Evolutionary conservation across 2,329 filamentous ascomycete genomes (phyloP), one percentile per base, ranked within the genome.

Genomic region (Cercospora sp.): DNA sequence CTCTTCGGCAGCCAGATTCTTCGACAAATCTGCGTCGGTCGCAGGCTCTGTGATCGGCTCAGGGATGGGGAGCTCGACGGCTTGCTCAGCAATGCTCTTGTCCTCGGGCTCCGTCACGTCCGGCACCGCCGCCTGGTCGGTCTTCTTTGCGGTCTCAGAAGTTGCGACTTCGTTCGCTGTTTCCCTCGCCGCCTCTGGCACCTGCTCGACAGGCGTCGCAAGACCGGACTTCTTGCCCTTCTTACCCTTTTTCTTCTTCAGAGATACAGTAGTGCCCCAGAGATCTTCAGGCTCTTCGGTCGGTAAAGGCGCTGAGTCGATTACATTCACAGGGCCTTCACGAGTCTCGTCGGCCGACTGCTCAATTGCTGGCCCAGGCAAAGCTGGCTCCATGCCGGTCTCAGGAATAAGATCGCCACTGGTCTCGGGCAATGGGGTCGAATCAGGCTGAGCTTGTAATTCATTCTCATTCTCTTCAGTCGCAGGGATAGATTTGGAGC

Each of bases 161-260:
- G 36, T 16, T 42, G 36, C 36, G 5, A 42, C 7, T 42, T 42
- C 36, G 18, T 53, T 26, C 18, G 42, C 42, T 23, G 45, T 23
- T 18, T 28, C 12, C 42, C 31, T 45, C 3, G 23, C 58, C 10
- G 62, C 63, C 20, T 68, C 42, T 61, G 33, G 16, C 8, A 23
- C 33, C 12, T 30, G 48, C 78, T 76, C 53, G 80, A 77, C 58
- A 42, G 12, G 31, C 36, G 36, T 45, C 58, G 20, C 36, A 42
- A 69, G 63, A 28, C 20, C 59, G 12, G 71, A 68, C 73, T 81
- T 83, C 42, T 75, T 75, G 70, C 77, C 83, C 60, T 80, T 82
- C 74, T 81, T 83, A 33, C 79, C 80, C 68, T 81, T 79, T 59
- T 71, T 70, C 26, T 69, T 67, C 60, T 72, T 69, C n/a, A 58